phyloP scores from a whole-genome alignment of 148 eudicot genomes.

The Nyssa sinensis region DNA sequence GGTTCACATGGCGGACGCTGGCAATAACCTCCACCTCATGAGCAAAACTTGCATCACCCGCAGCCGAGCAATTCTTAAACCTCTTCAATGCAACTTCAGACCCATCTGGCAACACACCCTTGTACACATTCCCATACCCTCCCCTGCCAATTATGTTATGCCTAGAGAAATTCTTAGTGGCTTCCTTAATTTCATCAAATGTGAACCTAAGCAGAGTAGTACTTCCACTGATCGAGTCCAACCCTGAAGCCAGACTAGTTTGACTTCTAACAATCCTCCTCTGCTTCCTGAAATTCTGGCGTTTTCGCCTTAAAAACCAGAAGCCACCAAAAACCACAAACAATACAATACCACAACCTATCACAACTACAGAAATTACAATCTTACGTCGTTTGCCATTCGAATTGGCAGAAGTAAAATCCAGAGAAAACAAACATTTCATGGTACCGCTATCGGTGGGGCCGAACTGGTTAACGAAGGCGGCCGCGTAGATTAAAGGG shows the following conservation, averaged over 20 bases:
- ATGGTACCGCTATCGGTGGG: constrained; percentile 66
- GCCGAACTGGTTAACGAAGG: constrained; percentile 47
- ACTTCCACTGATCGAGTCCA: constrained; percentile 59
- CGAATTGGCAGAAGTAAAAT: constrained; percentile 15
- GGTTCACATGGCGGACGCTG: constrained; percentile 85
- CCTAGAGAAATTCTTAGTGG: constrained; percentile 68
- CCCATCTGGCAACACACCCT: constrained; percentile 62
- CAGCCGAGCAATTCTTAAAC: constrained; percentile 85
- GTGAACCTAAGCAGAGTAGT: constrained; percentile 61
- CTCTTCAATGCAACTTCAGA: constrained; percentile 84
- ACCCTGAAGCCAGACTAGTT: constrained; percentile 30
- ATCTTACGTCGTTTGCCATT: constrained; percentile 19
- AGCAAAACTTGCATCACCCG: constrained; percentile 70
- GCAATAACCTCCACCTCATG: constrained; percentile 96
- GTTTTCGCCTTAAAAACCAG: constrained; percentile 28
- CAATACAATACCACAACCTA: constrained; percentile 33
- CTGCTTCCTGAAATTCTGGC: constrained; percentile 7
- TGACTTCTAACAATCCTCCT: constrained; percentile 27
- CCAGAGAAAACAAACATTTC: constrained; percentile 49
- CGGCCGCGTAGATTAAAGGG: constrained; percentile 63
- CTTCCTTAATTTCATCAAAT: constrained; percentile 61
- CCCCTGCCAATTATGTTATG: constrained; percentile 74
- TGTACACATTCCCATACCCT: constrained; percentile 93
- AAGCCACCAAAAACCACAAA: constrained; percentile 27
- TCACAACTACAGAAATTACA: constrained; percentile 26